Conservation (phyloP, 169 alveolate species). For the Plasmodium ovale region DNA sequence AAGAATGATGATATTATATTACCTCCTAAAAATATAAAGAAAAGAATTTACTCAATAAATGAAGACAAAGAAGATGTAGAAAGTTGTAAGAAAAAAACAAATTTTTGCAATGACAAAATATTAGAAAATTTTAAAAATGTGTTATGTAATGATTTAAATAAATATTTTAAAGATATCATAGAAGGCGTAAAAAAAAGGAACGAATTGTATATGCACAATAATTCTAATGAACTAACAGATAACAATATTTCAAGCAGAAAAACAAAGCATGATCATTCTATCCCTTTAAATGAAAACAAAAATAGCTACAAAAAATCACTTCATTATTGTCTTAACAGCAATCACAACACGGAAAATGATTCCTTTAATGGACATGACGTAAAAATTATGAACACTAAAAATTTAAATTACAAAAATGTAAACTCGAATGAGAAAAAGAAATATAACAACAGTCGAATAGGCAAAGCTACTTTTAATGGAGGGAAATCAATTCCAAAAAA, state of each 20-base stretch:
- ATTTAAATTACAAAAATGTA: neutral
- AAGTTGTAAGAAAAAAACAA: neutral
- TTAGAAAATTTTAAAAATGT: slow-evolving; percentile 69
- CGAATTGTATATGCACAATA: neutral
- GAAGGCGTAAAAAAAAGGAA: slow-evolving; percentile 6
- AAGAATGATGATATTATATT: neutral
- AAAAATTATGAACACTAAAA: neutral
- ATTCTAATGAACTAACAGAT: neutral
- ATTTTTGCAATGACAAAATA: slow-evolving; percentile 17
- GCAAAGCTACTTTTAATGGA: neutral
- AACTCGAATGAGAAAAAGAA: neutral
- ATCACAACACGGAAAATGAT: neutral
- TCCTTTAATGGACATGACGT: too few species aligned
- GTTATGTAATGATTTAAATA: slow-evolving; percentile 36
- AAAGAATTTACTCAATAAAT: slow-evolving; percentile 51
- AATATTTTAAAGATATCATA: slow-evolving; percentile 49
- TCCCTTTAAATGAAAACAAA: neutral
- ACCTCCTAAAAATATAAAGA: slow-evolving; percentile 32
- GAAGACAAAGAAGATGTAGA: slow-evolving; percentile 3
- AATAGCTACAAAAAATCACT: neutral
- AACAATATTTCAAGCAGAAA: neutral
- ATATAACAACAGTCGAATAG: neutral
- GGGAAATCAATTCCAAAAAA: neutral
- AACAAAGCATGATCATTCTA: neutral
- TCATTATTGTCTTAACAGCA: neutral